Conservation (phyloP, 2,329 filamentous ascomycete genomes). For the Ophiocordyceps unilateralis region DNA sequence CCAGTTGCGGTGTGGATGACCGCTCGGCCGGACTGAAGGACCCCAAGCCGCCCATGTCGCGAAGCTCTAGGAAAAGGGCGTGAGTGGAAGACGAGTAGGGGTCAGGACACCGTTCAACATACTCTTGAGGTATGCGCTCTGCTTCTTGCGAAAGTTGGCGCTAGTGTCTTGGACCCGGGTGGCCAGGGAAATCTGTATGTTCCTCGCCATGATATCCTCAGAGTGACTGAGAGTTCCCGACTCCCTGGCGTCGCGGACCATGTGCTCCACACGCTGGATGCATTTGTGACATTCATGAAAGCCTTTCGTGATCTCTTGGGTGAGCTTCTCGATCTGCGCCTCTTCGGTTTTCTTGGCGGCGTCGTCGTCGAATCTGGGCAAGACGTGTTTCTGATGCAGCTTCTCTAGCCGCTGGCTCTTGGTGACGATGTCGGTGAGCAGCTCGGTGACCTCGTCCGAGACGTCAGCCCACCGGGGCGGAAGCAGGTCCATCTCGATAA, state of each 20-base stretch:
- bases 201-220: conserved; percentile 90
- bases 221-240: conserved; percentile 57
- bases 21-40: conserved; percentile 33
- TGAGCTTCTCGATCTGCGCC: conserved; percentile 74
- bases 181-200: conserved; percentile 85
- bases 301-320: conserved; percentile 71
- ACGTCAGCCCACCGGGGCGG: conserved; percentile 93
- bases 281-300: conserved; percentile 84
- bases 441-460: conserved; percentile 79
- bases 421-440: conserved; percentile 61
- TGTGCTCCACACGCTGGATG: conserved; percentile 72
- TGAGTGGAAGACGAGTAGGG: not conserved
- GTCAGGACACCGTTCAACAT: conserved; percentile 8
- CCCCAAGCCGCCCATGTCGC: conserved; percentile 47
- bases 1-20: conserved; percentile 29
- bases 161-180: conserved; percentile 81
- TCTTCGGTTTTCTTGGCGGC: conserved; percentile 77
- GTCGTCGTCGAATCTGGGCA: conserved; percentile 93
- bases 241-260: conserved; percentile 67
- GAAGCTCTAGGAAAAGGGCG: conserved; percentile 40
- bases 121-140: conserved; percentile 93
- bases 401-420: conserved; percentile 78
- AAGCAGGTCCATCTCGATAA: conserved; percentile 96
- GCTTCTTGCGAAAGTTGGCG: conserved; percentile 88
- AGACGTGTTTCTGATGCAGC: conserved; percentile 89